phyloP scores from a whole-genome alignment of 2,329 filamentous ascomycete species.

The Xylogone sp. region DNA sequence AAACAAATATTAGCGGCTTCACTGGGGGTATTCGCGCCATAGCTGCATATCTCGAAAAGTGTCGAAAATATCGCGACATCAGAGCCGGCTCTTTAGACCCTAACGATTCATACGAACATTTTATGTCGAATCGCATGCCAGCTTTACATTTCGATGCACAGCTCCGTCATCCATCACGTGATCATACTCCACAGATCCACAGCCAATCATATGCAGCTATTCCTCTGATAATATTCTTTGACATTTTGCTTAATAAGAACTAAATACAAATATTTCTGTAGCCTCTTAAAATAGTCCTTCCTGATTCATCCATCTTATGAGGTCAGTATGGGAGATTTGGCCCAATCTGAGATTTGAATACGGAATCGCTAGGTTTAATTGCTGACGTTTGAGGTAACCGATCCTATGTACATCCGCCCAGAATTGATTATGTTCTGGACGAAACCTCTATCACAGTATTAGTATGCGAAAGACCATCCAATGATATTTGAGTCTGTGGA shows the following conservation, averaged over 20 bases:
- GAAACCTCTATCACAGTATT: constrained; percentile 17
- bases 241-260: too few relatives aligned
- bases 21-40: constrained; percentile 32
- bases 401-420: constrained; percentile 25
- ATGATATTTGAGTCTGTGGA: not conserved
- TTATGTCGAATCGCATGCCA: not conserved
- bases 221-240: too few relatives aligned
- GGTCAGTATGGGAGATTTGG: not conserved
- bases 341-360: not conserved
- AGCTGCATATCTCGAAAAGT: constrained; percentile 7
- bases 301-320: not conserved
- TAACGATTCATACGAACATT: not conserved
- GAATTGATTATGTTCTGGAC: constrained; percentile 20
- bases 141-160: not conserved
- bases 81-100: not conserved
- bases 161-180: not conserved
- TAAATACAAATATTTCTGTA: too few relatives aligned
- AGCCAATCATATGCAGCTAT: too few relatives aligned
- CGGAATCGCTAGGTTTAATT: not conserved
- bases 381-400: constrained; percentile 3
- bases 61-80: constrained; percentile 14
- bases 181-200: too few relatives aligned
- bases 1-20: constrained; percentile 70
- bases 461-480: not conserved
- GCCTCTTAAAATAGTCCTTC: not conserved